Conservation (phyloP, 176 grass and related monocot species). For the Oryza glumipatula region DNA sequence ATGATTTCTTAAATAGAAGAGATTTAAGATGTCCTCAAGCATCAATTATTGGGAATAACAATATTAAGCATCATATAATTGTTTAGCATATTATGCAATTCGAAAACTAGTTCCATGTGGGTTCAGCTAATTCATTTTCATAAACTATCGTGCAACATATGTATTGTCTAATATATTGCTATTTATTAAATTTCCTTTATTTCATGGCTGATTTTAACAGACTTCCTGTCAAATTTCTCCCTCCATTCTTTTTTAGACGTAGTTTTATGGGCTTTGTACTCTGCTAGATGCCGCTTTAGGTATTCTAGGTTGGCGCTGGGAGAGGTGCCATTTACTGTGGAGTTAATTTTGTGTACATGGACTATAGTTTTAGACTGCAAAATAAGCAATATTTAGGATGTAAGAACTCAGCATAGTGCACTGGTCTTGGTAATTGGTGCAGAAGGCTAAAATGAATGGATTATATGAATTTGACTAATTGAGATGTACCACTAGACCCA, state of each 20-base stretch:
- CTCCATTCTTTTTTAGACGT: not conserved
- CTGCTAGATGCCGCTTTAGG: not conserved
- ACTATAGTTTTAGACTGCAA: not conserved
- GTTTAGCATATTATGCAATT: constrained; percentile 19
- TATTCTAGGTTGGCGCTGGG: not conserved
- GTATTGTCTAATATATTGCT: not conserved
- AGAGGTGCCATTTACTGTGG: not conserved
- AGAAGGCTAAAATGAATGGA: not conserved
- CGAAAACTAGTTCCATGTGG: not conserved
- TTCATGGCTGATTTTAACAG: not conserved
- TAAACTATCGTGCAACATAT: constrained; percentile 5
- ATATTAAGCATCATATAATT: not conserved
- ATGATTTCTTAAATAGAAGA: not conserved
- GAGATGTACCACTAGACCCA: not conserved
- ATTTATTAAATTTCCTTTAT: not conserved
- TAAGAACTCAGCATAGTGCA: not conserved
- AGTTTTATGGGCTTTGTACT: not conserved
- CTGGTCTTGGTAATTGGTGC: not conserved
- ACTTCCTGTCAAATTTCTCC: not conserved
- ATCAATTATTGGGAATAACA: constrained; percentile 4
- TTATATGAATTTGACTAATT: not conserved
- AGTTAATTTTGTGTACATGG: not conserved
- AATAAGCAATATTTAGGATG: not conserved
- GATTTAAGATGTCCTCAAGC: not conserved
- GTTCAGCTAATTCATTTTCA: not conserved